Evolutionary conservation across 2,329 filamentous ascomycete genomes (phyloP), one percentile per base, ranked within the genome.

Genomic region (Fusarium napiforme): DNA sequence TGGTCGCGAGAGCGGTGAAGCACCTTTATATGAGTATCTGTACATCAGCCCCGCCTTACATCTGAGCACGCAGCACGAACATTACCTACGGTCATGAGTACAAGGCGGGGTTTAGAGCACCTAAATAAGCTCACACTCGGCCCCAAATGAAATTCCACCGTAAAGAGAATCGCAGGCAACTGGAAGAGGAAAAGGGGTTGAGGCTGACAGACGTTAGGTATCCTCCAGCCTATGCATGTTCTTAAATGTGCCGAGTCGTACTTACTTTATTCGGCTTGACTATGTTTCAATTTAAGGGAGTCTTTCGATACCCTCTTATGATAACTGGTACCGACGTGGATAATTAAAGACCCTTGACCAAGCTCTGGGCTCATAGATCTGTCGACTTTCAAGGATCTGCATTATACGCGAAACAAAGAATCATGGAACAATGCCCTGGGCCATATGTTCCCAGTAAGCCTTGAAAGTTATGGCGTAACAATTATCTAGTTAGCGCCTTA

Each of bases 11-110:
- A 61, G 67, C 61, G 64, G 59, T 75, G 69, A 75, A 62, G 53
- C 53, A 71, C 45, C 53, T 23, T 12, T 32, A 8, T 12, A 0
- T 14, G 59, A 60, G 76, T 78, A 76, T 39, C 28, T n/a, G 26
- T 76, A 78, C 76, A 34, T 58, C 1, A 9, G 21, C 37, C 75
- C 67, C 69, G 64, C 76, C 59, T 60, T 66, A 46, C 61, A 49
- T 62, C 59, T 60, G 67, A 72, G 73, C 60, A 64, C 42, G 55
- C 58, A 73, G 69, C 67, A 71, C 61, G 53, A 76, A 73, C 65
- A 67, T 55, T 32, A 30, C 28, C 28, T 56, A 26, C 49, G 73
- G 73, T 78, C 76, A 78, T 78, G 76, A 75, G 76, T 63, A 43
- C 73, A 71, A 49, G 67, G 73, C 58, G 75, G 75, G 76, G 74